A percentile compares a stretch with the other conserved stretches of the same genome.
Evolutionary conservation across 805 yeast species (phyloP).

Genomic region (Monosporozyma siamensis): DNA sequence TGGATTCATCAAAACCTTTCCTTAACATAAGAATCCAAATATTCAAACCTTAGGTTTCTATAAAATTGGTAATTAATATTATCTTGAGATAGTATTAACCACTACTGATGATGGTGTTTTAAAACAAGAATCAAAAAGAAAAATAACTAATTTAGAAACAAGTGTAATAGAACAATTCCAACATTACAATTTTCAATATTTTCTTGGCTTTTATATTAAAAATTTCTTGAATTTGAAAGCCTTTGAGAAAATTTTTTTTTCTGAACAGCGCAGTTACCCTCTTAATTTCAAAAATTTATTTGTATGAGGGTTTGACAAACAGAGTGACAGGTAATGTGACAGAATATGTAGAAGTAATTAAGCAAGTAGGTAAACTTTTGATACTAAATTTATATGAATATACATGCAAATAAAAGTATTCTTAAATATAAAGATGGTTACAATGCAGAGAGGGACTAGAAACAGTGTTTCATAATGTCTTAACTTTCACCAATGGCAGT

Average conservation of each 20-base stretch:
- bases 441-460: too few species aligned
- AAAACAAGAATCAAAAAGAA: conserved; percentile 11
- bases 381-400: too few species aligned
- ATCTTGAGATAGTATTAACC: conserved; percentile 36
- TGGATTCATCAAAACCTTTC: conserved; percentile 4
- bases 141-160: neutral
- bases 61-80: conserved; percentile 31
- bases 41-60: conserved; percentile 31
- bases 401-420: too few species aligned
- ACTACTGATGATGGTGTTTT: conserved; percentile 33
- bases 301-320: neutral
- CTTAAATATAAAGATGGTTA: too few species aligned
- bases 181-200: neutral
- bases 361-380: too few species aligned
- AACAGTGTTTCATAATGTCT: too few species aligned
- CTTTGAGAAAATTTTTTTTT: neutral
- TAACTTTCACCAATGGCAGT: conserved; percentile 46
- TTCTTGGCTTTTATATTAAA: conserved; percentile 19
- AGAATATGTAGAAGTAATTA: too few species aligned
- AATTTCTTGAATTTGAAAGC: conserved; percentile 8
- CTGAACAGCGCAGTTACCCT: neutral
- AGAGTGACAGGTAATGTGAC: neutral
- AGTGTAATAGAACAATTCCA: neutral
- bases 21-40: conserved; percentile 20
- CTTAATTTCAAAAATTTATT: neutral